Conservation (phyloP, 345 rosid species). For the Camelina neglecta region DNA sequence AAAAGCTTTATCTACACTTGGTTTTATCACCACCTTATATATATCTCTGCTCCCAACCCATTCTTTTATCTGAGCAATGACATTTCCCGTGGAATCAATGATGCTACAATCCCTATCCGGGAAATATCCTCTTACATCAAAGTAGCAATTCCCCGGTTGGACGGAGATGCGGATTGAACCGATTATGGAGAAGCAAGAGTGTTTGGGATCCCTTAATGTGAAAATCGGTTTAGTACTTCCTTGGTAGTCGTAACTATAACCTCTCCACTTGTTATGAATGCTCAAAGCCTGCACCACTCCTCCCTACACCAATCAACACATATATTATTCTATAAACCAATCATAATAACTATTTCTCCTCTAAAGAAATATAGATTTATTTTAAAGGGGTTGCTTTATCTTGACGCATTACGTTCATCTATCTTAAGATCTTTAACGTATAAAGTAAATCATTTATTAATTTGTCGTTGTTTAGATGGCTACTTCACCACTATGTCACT, state of each 20-base stretch:
- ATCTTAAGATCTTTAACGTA: not conserved
- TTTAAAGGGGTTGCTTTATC: not conserved
- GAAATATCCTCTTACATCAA: slow-evolving; percentile 67
- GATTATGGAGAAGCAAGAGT: slow-evolving; percentile 52
- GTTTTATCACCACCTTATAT: slow-evolving; percentile 59
- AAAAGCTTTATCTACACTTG: slow-evolving; percentile 73
- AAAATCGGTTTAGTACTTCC: slow-evolving; percentile 69
- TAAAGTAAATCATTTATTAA: slow-evolving; percentile 7
- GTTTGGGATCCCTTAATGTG: slow-evolving; percentile 63
- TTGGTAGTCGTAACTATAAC: slow-evolving; percentile 63
- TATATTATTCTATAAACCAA: not conserved
- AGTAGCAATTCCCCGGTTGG: slow-evolving; percentile 50
- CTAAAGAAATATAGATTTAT: not conserved
- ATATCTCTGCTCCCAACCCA: slow-evolving; percentile 63
- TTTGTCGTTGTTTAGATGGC: not conserved
- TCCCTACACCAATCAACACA: slow-evolving; percentile 46
- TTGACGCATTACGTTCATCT: slow-evolving; percentile 22
- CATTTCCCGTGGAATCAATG: slow-evolving; percentile 55
- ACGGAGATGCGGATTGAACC: slow-evolving; percentile 53
- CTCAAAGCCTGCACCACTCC: slow-evolving; percentile 74
- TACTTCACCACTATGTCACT: not conserved
- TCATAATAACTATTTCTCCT: not conserved
- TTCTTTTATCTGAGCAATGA: slow-evolving; percentile 60
- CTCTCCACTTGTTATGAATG: slow-evolving; percentile 74
- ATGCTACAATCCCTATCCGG: slow-evolving; percentile 67